Evolutionary conservation across 2,329 filamentous ascomycete genomes (phyloP).

Genomic region (Diaporthe humulicola): DNA sequence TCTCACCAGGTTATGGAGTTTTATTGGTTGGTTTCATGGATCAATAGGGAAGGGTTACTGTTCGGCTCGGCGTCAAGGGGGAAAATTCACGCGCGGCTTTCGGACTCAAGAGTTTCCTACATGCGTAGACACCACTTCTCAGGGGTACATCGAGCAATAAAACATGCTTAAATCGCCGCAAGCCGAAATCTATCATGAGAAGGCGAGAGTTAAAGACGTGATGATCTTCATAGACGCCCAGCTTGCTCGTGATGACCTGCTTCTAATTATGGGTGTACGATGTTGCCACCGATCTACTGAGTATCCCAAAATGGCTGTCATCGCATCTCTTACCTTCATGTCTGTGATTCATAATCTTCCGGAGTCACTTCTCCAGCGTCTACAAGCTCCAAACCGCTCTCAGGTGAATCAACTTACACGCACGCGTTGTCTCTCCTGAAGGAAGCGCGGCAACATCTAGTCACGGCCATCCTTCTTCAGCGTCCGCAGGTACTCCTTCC

Average conservation of each 20-base stretch:
- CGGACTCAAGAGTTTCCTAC: background rate
- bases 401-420: background rate
- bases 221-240: background rate
- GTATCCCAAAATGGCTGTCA: background rate
- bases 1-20: slow-evolving; percentile 8
- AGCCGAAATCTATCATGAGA: background rate
- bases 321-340: background rate
- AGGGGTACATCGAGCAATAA: slow-evolving; percentile 42
- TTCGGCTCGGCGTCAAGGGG: slow-evolving; percentile 34
- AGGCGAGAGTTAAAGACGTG: background rate
- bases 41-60: slow-evolving; percentile 6
- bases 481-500: slow-evolving; percentile 75
- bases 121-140: slow-evolving; percentile 41
- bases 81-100: slow-evolving; percentile 21
- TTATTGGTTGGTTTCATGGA: background rate
- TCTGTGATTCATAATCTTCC: background rate
- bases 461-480: slow-evolving; percentile 41
- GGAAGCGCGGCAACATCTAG: background rate
- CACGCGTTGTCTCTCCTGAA: background rate
- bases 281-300: background rate
- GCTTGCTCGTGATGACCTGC: background rate
- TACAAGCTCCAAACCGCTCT: background rate
- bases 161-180: background rate
- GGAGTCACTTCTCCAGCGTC: background rate
- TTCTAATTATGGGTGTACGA: background rate